Conservation (phyloP, 345 rosid genomes). For the Tarenaya hassleriana region DNA sequence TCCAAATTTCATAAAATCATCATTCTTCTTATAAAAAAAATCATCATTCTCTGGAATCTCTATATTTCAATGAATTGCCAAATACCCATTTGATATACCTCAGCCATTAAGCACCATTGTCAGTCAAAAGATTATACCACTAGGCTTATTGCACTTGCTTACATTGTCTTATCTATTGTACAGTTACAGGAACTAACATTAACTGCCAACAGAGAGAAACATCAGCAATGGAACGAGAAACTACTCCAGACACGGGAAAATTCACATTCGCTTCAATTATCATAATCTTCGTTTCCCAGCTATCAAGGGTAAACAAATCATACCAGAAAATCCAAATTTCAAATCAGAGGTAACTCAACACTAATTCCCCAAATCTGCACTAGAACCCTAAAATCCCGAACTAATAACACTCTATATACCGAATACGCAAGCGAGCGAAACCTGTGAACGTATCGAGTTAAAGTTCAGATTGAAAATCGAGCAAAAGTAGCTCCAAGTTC, state of each 20-base stretch:
- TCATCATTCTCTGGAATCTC: neutral
- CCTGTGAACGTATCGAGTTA: neutral
- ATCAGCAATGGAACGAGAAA: too few species aligned
- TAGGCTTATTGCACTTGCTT: neutral
- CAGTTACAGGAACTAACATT: too few species aligned
- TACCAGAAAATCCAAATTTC: neutral
- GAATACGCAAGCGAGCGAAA: slow-evolving; percentile 4
- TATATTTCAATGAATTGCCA: neutral
- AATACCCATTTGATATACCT: neutral
- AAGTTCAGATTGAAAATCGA: slow-evolving; percentile 3
- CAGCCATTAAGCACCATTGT: slow-evolving; percentile 5
- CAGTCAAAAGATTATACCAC: slow-evolving; percentile 3
- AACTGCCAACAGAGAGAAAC: too few species aligned
- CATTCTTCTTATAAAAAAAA: slow-evolving; percentile 9
- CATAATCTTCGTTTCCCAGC: neutral
- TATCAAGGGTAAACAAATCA: neutral
- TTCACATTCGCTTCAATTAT: neutral
- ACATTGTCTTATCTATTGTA: neutral
- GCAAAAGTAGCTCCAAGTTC: neutral
- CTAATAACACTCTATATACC: neutral
- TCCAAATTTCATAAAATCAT: slow-evolving; percentile 5
- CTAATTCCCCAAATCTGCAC: slow-evolving; percentile 10
- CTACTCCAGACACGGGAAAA: too few species aligned
- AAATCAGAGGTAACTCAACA: slow-evolving; percentile 3
- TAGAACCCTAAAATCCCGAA: neutral